phyloP scores from a whole-genome alignment of 192 early-diverging fungal genomes.

The Coemansia sp. region DNA sequence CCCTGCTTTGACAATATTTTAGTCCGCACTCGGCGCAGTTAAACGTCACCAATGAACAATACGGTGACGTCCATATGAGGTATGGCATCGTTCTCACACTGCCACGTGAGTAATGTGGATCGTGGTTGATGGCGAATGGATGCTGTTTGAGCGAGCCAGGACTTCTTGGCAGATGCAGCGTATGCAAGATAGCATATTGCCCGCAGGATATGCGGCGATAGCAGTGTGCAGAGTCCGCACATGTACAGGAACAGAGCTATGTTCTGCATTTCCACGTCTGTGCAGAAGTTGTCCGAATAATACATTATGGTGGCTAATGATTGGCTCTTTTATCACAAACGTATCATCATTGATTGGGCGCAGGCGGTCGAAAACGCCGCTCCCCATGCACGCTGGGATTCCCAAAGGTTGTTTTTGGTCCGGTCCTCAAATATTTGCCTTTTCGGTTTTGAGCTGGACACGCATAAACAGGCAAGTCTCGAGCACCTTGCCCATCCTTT shows the following conservation, averaged over 20 bases:
- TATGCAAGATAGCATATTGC: too few species aligned
- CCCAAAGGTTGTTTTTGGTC: not conserved
- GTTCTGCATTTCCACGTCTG: not conserved
- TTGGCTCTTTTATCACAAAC: not conserved
- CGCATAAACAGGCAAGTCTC: not conserved
- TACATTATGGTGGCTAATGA: not conserved
- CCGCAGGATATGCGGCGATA: too few species aligned
- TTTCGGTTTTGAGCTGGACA: not conserved
- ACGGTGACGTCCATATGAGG: too few species aligned
- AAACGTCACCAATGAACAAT: too few species aligned
- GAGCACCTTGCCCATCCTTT: not conserved
- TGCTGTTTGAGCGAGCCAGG: too few species aligned
- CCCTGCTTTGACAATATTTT: too few species aligned
- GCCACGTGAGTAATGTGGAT: too few species aligned
- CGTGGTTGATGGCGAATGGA: not conserved
- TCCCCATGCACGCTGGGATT: not conserved
- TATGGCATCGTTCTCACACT: too few species aligned
- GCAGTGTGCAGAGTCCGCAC: too few species aligned
- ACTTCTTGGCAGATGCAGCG: too few species aligned
- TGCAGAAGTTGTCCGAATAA: not conserved
- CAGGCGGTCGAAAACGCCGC: not conserved
- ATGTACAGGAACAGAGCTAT: not conserved
- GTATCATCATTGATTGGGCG: not conserved
- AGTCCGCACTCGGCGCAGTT: too few species aligned
- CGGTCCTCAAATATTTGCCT: not conserved